Conservation (phyloP, 1,284 basidiomycete genomes). For the Leucoagaricus sp. region DNA sequence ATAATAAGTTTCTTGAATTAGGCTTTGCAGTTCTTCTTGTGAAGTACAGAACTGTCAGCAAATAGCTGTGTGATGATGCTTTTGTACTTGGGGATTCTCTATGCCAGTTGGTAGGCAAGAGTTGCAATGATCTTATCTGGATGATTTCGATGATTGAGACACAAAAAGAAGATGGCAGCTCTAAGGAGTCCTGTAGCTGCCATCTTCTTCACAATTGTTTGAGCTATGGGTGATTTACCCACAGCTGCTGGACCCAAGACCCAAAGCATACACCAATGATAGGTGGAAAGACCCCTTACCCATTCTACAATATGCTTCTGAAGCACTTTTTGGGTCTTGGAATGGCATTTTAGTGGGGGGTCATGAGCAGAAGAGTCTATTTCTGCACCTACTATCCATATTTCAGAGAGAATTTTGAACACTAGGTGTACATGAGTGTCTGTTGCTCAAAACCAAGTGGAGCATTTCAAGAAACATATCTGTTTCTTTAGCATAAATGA, state of each 20-base stretch:
- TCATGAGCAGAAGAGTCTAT: too few species aligned
- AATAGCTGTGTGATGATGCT: background rate
- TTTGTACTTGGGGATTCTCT: background rate
- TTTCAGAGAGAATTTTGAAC: background rate
- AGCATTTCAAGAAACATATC: too few species aligned
- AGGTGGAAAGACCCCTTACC: too few species aligned
- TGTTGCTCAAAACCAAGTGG: too few species aligned
- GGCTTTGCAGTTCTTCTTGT: background rate
- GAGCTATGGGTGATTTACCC: constrained; percentile 5
- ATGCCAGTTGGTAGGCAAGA: constrained; percentile 2
- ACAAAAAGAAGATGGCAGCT: constrained; percentile 9
- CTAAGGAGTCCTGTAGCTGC: background rate
- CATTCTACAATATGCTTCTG: too few species aligned
- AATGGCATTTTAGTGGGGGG: too few species aligned
- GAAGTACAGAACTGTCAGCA: background rate
- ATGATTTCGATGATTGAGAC: background rate
- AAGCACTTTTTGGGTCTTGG: too few species aligned
- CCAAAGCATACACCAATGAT: background rate
- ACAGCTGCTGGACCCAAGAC: constrained; percentile 2
- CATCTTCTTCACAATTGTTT: background rate
- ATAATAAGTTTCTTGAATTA: constrained; percentile 6
- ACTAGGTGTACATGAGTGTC: background rate
- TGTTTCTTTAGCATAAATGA: too few species aligned
- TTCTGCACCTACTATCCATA: too few species aligned
- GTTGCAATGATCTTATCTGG: background rate